These are phyloP conservation scores for Acanthamoeba triangularis DNA, from an alignment of 208 protist genomes.

Conservation along the genomic window DNA sequence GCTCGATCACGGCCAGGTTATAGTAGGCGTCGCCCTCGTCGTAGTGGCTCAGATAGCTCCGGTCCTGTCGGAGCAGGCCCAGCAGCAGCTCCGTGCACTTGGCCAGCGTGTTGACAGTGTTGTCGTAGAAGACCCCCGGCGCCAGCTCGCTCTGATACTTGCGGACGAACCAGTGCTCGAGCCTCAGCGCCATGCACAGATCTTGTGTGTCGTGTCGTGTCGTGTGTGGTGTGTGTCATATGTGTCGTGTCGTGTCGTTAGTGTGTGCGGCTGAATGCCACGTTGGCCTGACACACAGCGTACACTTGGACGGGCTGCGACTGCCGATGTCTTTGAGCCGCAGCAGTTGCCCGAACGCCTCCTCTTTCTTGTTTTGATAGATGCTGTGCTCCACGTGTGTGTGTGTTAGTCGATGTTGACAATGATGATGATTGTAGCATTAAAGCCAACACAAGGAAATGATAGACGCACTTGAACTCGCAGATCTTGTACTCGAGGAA, in stretches of 20 bases:
- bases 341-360: not conserved
- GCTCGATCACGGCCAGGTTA: conserved; percentile 2
- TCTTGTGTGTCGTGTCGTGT: not conserved
- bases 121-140: no score
- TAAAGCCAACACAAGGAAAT: not conserved
- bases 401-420: not conserved
- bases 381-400: not conserved
- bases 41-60: conserved; percentile 28
- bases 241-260: not conserved
- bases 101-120: not conserved
- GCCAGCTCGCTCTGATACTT: not conserved
- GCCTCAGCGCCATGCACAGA: not conserved
- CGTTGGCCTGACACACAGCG: no score
- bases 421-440: not conserved
- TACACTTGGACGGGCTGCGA: not conserved
- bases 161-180: conserved; percentile 38
- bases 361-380: not conserved
- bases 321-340: not conserved
- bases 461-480: not conserved
- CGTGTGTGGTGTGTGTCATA: not conserved
- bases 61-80: not conserved
- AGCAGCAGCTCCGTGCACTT: not conserved
- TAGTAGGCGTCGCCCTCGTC: conserved; percentile 38
- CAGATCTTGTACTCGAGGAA: conserved; percentile 20
- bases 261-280: not conserved